Percentiles rank a stretch among this genome's conserved stretches.
phyloP scores from a whole-genome alignment of 2,329 filamentous ascomycete genomes.

The Alternaria arbusti region DNA sequence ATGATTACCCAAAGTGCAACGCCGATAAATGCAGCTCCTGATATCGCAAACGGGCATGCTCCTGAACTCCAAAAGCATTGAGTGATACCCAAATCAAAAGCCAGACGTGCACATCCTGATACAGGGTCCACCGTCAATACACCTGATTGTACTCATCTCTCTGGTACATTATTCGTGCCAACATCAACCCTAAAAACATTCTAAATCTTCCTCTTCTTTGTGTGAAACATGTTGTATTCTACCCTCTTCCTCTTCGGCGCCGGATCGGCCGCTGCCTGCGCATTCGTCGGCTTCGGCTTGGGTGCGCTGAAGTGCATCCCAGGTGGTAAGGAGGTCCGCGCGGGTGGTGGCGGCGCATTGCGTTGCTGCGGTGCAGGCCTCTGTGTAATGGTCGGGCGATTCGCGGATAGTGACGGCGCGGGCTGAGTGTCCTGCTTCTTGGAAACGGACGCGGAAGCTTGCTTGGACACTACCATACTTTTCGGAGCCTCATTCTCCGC shows the following conservation, averaged over 20 bases:
- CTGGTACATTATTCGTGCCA: neutral
- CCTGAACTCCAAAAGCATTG: neutral
- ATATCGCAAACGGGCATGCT: neutral
- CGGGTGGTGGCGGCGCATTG: constrained; percentile 15
- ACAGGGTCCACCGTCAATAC: neutral
- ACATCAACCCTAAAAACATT: neutral
- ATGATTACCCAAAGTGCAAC: neutral
- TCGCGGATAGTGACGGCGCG: constrained; percentile 7
- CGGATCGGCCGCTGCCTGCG: constrained; percentile 13
- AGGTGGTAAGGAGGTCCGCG: constrained; percentile 34
- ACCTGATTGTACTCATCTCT: neutral
- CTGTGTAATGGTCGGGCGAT: constrained; percentile 30
- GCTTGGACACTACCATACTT: constrained; percentile 34
- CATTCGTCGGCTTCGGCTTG: constrained; percentile 20
- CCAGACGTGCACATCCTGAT: neutral
- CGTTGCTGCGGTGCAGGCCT: constrained; percentile 23
- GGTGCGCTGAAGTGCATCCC: constrained; percentile 41
- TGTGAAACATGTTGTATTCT: constrained; percentile 29
- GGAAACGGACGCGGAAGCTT: constrained; percentile 31
- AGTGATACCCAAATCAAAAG: neutral
- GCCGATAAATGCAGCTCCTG: neutral
- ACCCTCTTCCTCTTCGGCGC: constrained; percentile 26
- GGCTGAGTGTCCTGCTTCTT: constrained; percentile 11
- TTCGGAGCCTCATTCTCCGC: constrained; percentile 32
- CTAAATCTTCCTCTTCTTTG: constrained; percentile 21